Conservation (phyloP, 148 eudicot species). For the Rhododendron mucronatum region DNA sequence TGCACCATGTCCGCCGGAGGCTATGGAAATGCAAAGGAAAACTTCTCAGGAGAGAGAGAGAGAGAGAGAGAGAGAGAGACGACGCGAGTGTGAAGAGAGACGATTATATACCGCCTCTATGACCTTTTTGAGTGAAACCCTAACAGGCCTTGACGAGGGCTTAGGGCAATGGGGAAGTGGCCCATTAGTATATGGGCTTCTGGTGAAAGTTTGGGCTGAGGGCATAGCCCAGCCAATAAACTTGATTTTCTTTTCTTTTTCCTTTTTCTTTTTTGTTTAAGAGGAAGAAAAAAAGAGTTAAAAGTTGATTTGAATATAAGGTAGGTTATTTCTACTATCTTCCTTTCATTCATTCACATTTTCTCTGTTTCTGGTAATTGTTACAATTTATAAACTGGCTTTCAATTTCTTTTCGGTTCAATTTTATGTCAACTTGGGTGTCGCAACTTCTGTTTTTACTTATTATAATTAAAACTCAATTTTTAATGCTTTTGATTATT, state of each 20-base stretch:
- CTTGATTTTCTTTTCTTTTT: not conserved
- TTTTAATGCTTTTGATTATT: not conserved
- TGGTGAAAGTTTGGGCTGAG: not conserved
- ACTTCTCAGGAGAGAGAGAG: not conserved
- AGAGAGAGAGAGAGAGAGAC: not conserved
- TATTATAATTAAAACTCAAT: not conserved
- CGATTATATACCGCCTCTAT: not conserved
- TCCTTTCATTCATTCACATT: no score
- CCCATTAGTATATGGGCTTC: not conserved
- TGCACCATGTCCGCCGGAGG: constrained; percentile 6
- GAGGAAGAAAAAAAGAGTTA: not conserved
- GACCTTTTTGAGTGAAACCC: not conserved
- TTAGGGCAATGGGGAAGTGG: not conserved
- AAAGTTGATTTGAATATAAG: no score
- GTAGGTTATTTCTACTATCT: no score
- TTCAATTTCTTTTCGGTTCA: not conserved
- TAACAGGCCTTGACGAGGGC: not conserved
- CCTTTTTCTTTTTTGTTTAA: no score
- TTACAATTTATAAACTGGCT: no score
- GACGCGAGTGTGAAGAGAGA: not conserved
- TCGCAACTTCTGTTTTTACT: not conserved
- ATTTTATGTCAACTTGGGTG: not conserved
- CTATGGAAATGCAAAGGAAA: not conserved
- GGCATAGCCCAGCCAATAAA: not conserved
- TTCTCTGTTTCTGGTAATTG: no score